phyloP scores from a whole-genome alignment of 768 basidiomycete species.

The Termitomyces sp. region DNA sequence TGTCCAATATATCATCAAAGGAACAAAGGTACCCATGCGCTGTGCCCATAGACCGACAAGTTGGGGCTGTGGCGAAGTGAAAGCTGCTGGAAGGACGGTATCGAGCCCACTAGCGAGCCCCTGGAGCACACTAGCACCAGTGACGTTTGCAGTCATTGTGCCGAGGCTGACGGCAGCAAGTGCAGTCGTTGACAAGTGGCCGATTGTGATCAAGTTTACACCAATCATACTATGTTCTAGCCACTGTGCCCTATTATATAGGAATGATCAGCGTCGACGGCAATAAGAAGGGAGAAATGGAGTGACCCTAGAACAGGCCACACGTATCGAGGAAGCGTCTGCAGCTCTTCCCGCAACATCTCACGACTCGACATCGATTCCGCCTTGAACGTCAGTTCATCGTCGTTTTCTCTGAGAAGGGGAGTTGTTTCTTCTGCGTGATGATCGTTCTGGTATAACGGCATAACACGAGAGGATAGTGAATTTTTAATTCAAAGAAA shows the following conservation, averaged over 20 bases:
- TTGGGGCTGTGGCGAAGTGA: slow-evolving; percentile 45
- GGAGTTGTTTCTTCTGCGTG: neutral
- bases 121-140: slow-evolving; percentile 34
- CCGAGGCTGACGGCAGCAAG: slow-evolving; percentile 57
- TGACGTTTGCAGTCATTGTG: slow-evolving; percentile 40
- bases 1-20: neutral
- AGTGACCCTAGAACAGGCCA: slow-evolving; percentile 9
- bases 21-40: slow-evolving; percentile 38
- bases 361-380: neutral
- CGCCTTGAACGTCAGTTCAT: neutral
- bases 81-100: slow-evolving; percentile 73
- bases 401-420: neutral
- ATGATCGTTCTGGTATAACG: neutral
- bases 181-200: slow-evolving; percentile 67
- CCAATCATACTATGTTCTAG: slow-evolving; percentile 67
- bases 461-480: neutral
- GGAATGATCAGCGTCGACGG: neutral
- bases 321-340: slow-evolving; percentile 3
- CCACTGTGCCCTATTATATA: slow-evolving; percentile 19
- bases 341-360: slow-evolving; percentile 11
- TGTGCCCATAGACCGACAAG: slow-evolving; percentile 59
- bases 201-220: slow-evolving; percentile 61
- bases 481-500: neutral
- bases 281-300: too few relatives aligned
- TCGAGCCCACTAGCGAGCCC: slow-evolving; percentile 65